Evolutionary conservation across 805 yeast species (phyloP), one percentile per base, ranked within the genome.

Genomic region (Komagataella mondaviorum): DNA sequence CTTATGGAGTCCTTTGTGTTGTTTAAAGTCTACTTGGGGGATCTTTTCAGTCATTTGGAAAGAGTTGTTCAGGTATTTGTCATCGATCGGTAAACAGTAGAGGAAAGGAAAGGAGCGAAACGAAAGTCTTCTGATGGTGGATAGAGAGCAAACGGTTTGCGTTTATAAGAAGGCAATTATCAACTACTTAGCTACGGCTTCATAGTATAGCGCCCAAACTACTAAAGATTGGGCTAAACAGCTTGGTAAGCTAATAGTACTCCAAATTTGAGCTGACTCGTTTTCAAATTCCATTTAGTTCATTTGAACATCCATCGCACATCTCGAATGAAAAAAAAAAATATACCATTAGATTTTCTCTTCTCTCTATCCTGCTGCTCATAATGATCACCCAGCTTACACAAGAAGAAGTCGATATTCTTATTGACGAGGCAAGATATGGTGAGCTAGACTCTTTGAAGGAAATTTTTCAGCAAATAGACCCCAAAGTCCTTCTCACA

Each of bases 401-500:
- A 5, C 86, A 80, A 62, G 96, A 89, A 57, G 95, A 89, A 58
- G 81, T 80, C 70, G 96, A 87, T 55, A 82, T 85, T 49, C 78
- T 90, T 52, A 73, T 89, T 48, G 81, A 81, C 52, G 95, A 88
- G 59, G 88, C 96, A 46, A 78, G 99, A 63, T 81, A 75, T 36
- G 97, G 97, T 6, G 98, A 91, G 59, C 65, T 88, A 47, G 95
- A 84, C 47, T 76, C 85, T 0, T 66, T 93, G 51, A 72, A 77
- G 58, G 86, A 76, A 54, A 78, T 86, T 45, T 85, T 93, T 59
- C 70, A 75, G 16, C 78, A 77, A 51, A 69, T 77, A 50, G 76
- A 78, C 49, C 73, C 83, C 1, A 62, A 63, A 1, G 59, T 68
- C 54, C 54, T 73, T 60, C 56, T 62, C 55, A 61, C 57, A 4